Conservation (phyloP, 2,329 filamentous ascomycete genomes). For the Hymenoscyphus linearis region DNA sequence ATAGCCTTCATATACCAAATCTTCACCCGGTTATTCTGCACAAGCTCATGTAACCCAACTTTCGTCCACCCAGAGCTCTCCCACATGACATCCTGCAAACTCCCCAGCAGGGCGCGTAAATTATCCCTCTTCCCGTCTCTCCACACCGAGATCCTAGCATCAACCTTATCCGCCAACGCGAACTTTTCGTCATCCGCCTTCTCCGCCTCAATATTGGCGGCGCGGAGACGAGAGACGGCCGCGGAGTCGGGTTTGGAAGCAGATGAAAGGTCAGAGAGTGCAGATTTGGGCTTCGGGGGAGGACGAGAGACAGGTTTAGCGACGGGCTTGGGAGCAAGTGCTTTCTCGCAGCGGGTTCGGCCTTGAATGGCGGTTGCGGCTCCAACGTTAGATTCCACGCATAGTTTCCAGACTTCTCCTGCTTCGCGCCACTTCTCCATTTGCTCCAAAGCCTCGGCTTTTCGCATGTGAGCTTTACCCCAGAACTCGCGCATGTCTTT, state of each 20-base stretch:
- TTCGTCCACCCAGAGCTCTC: conserved; percentile 93
- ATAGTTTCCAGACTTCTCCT: conserved; percentile 70
- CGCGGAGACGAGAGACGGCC: conserved; percentile 76
- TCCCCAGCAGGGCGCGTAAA: conserved; percentile 77
- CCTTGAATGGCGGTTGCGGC: conserved; percentile 79
- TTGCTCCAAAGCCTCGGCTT: conserved; percentile 91
- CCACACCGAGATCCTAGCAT: conserved; percentile 74
- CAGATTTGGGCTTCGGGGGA: conserved; percentile 37
- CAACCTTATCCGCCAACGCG: conserved; percentile 77
- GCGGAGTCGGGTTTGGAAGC: conserved; percentile 49
- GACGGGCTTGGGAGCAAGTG: conserved; percentile 64
- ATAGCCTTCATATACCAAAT: conserved; percentile 99
- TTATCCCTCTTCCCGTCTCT: conserved; percentile 91
- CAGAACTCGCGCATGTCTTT: conserved; percentile 93
- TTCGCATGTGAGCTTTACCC: conserved; percentile 87
- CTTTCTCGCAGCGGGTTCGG: conserved; percentile 83
- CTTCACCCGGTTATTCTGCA: conserved; percentile 93
- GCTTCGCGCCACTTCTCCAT: conserved; percentile 93
- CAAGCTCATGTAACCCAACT: conserved; percentile 86
- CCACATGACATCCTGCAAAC: conserved; percentile 87
- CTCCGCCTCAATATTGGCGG: conserved; percentile 80
- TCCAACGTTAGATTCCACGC: conserved; percentile 81
- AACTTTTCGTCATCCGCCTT: conserved; percentile 90
- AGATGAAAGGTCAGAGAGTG: conserved; percentile 37
- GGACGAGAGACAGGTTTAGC: conserved; percentile 38